Evolutionary conservation across 2,329 filamentous ascomycete species (phyloP), one percentile per base, ranked within the genome.

Genomic region (Colletotrichum eleusines): DNA sequence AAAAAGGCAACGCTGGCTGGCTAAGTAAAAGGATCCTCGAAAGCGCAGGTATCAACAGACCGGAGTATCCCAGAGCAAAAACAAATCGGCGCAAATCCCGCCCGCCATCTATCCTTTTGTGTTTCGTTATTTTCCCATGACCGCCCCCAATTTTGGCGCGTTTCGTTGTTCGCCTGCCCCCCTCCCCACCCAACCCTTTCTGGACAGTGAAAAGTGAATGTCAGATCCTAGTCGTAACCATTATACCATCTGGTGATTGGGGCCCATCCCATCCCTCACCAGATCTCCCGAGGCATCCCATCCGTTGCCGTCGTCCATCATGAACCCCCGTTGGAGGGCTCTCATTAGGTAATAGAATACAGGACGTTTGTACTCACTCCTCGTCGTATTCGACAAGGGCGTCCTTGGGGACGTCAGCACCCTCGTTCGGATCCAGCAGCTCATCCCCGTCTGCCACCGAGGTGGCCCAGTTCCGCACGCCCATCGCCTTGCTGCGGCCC

Each of bases 401-500:
- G 50, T 73, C 72, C n/a, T 64, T 63, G 8, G 72, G 72, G 12
- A 46, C 12, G 33, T 71, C 71, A 4, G 28, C 50, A 6, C 60
- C 55, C 33, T 63, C 50, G 7, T 58, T 42, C 6, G 72, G 72
- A 23, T 73, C 71, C 14, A 73, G 64, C 40, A 73, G 38, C 28
- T 73, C 71, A 8, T 66, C 35, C 26, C 60, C 50, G 20, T 50
- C 57, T 2, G 67, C 70, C 16, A 73, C 72, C 23, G 61, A 64
- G 28, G 57, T 51, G 35, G 62, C 73, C 74, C 67, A 74, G 18
- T 38, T 70, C 28, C 57, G 44, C 23, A 66, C 58, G 20, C 53
- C 72, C 31, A 67, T 66, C 12, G 59, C 69, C 58, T 69, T 66
- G 44, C 66, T 66, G 51, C 69, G 40, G 63, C 69, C 74, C 69